Base-by-base conservation (phyloP, 2,329 filamentous ascomycete species). In the Teratosphaeria viscida region DNA sequence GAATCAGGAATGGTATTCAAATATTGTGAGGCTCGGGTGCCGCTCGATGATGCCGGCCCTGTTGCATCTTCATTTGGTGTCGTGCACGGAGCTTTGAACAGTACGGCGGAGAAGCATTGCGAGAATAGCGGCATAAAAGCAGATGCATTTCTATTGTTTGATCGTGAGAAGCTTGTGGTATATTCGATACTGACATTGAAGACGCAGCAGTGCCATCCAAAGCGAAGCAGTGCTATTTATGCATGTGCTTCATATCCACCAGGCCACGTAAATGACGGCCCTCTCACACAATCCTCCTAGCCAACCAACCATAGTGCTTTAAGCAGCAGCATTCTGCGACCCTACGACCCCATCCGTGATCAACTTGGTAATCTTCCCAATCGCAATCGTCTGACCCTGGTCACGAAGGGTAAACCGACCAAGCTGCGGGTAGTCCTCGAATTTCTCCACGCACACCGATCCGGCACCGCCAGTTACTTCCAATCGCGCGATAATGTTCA, bases 351-450 rank as follows among this genome's bases (percentile, higher is more conserved):
- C 32, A 61, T 60, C 63, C 80, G 76, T 78, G 67, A 89, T 84
- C 62, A 99, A 83, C 82, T 92, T 96, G 61, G 90, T 96, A 74
- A 99, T 95, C 84, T 99, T 99, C 71, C 94, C 94, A 78, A 99
- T 99, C 59, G 94, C 94, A 79, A 99, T 96, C 0, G 94, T 99
- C 88, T 97, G 92, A 69, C 94, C 94, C 86, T 97, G 71, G 58
- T 72, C 91, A 82, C 91, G 82, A 58, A 95, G 81, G 19, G 91
- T 95, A 76, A 95, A 95, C 52, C 91, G 86, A 70, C 91, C 91
- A 76, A 96, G 83, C 76, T 97, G 94, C 61, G 92, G 87, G 76
- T 97, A 96, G 72, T 97, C 92, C 72, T 96, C 92, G 68, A 96
- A 99, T 64, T 82, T 85, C 78, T 99, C 94, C 29, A 97, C 85